phyloP scores from a whole-genome alignment of 441 rosid species.

The Arabidopsis lyrata region DNA sequence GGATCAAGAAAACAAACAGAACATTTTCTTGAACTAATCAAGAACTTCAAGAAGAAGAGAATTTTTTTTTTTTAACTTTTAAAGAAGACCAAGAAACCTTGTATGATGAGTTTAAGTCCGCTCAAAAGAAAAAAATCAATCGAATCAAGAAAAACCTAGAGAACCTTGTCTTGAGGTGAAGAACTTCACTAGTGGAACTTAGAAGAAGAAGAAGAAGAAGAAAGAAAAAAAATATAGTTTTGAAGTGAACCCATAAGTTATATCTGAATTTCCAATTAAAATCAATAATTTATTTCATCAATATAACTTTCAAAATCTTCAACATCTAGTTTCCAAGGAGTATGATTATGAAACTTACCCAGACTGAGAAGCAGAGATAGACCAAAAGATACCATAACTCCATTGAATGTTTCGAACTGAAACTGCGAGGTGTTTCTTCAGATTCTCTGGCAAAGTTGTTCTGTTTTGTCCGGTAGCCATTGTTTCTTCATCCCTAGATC shows the following conservation, averaged over 20 bases:
- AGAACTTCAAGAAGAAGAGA: slow-evolving; percentile 6
- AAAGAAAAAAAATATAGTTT: not conserved
- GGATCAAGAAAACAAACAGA: not conserved
- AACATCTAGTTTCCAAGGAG: not conserved
- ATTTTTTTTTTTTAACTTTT: too few species aligned
- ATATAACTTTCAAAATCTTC: not conserved
- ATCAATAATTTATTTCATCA: not conserved
- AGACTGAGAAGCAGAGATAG: slow-evolving; percentile 66
- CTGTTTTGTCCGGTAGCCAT: slow-evolving; percentile 46
- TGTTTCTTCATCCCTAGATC: slow-evolving; percentile 33
- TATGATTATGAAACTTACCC: slow-evolving; percentile 51
- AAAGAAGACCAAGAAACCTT: not conserved
- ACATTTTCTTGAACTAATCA: not conserved
- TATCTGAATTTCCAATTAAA: not conserved
- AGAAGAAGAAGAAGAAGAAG: slow-evolving; percentile 48
- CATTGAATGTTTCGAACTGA: slow-evolving; percentile 82
- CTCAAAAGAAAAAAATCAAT: not conserved
- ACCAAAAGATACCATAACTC: slow-evolving; percentile 93
- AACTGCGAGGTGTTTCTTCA: slow-evolving; percentile 74
- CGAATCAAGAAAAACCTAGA: not conserved
- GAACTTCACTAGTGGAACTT: not conserved
- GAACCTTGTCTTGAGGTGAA: not conserved
- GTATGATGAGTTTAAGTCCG: not conserved
- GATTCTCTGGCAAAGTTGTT: slow-evolving; percentile 52
- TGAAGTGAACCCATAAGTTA: not conserved